These are phyloP conservation scores for Ampelomyces quisqualis DNA, from an alignment of 2,329 filamentous ascomycete species.

Conservation along the genomic window DNA sequence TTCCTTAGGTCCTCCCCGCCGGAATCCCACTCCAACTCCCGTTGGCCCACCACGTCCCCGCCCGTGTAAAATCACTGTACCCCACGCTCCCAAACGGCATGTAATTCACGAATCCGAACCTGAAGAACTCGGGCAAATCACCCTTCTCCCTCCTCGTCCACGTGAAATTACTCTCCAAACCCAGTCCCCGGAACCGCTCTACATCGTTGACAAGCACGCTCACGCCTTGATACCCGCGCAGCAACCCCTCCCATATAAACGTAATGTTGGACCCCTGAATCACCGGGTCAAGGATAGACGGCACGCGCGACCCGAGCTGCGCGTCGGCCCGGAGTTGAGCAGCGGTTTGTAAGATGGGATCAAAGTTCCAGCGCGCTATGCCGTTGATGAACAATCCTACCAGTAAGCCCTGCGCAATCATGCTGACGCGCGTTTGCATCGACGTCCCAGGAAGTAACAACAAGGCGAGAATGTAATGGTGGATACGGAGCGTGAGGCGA, in stretches of 20 bases:
- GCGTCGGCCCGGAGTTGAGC: constrained; percentile 62
- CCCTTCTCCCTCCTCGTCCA: constrained; percentile 55
- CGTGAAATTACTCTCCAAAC: constrained; percentile 56
- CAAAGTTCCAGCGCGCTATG: constrained; percentile 90
- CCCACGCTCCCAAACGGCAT: constrained; percentile 29
- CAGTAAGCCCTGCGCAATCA: constrained; percentile 88
- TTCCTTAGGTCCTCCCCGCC: constrained; percentile 12
- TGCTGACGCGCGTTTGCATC: constrained; percentile 79
- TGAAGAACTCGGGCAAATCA: constrained; percentile 34
- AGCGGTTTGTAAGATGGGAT: constrained; percentile 79
- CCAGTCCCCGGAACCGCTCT: constrained; percentile 71
- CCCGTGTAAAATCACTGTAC: constrained; percentile 39
- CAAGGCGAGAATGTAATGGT: constrained; percentile 90
- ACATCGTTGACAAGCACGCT: constrained; percentile 84
- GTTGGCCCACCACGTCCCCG: constrained; percentile 36
- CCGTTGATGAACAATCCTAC: constrained; percentile 93
- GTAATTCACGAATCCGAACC: constrained; percentile 40
- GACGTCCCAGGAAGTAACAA: constrained; percentile 84
- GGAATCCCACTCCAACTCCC: constrained; percentile 35
- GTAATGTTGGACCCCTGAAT: constrained; percentile 51
- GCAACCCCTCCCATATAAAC: constrained; percentile 47
- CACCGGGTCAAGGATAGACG: constrained; percentile 35
- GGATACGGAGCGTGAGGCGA: constrained; percentile 82
- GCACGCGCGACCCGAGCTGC: constrained; percentile 60
- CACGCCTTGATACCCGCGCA: constrained; percentile 66